These are phyloP conservation scores for Atractiella rhizophila DNA, from an alignment of 768 basidiomycete species.

Conservation along the genomic window DNA sequence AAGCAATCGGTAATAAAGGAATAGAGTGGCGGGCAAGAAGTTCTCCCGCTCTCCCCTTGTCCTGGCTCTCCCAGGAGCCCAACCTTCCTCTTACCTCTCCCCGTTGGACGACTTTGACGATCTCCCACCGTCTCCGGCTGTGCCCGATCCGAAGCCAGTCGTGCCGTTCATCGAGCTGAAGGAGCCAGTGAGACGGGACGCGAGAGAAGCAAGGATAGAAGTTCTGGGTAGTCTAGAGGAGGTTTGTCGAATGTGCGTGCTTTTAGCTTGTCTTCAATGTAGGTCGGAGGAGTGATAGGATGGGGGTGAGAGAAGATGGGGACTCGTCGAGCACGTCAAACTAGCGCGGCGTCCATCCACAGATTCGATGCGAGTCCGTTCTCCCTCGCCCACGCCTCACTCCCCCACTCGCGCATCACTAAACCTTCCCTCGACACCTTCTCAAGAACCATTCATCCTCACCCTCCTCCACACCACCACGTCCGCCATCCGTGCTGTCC, in stretches of 20 bases:
- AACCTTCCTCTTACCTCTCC: no score
- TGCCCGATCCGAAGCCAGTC: conserved; percentile 15
- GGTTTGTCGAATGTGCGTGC: conserved; percentile 3
- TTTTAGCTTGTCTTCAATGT: no score
- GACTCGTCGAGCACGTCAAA: conserved; percentile 25
- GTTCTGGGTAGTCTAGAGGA: conserved; percentile 3
- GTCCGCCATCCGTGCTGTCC: conserved; percentile 49
- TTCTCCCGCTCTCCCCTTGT: neutral
- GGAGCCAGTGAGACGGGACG: neutral
- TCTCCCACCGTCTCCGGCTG: conserved; percentile 43
- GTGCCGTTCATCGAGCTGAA: conserved; percentile 4
- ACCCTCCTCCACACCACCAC: conserved; percentile 52
- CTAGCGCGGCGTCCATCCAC: conserved; percentile 24
- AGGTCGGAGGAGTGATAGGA: neutral
- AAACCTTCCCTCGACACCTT: conserved; percentile 14
- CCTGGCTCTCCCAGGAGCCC: neutral
- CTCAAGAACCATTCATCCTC: conserved; percentile 26
- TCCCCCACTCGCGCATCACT: conserved; percentile 4
- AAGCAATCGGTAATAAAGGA: neutral
- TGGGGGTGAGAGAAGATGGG: neutral
- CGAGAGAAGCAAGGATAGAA: neutral
- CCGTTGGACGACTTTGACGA: conserved; percentile 12
- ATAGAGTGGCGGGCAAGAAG: neutral
- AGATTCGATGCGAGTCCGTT: neutral
- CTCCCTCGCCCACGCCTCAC: conserved; percentile 1